These are phyloP conservation scores for Gracilaria vermiculophylla DNA, from an alignment of 23 red algal genomes.

Conservation along the genomic window DNA sequence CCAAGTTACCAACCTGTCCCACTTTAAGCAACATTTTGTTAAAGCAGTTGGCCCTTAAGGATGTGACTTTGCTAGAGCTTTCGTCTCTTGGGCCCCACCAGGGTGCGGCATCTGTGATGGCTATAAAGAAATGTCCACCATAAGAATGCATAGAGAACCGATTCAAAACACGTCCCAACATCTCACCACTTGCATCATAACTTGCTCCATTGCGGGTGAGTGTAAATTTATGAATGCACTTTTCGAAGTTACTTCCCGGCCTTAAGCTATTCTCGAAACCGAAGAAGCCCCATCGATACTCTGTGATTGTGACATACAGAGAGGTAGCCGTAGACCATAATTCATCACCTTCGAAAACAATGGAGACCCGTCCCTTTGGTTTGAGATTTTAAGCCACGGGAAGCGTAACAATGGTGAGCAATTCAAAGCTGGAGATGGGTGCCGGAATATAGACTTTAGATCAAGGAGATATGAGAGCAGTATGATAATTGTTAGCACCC, in stretches of 20 bases:
- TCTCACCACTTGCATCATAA: slow-evolving; percentile 55
- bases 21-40: slow-evolving; percentile 31
- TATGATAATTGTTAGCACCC: neutral
- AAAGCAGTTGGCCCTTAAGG: neutral
- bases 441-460: slow-evolving; percentile 28
- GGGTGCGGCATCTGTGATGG: slow-evolving; percentile 57
- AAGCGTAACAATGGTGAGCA: slow-evolving; percentile 55
- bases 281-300: slow-evolving; percentile 53
- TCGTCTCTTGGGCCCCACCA: slow-evolving; percentile 57
- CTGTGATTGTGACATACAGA: slow-evolving; percentile 65
- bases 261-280: neutral
- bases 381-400: slow-evolving; percentile 30
- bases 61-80: slow-evolving; percentile 40
- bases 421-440: slow-evolving; percentile 37
- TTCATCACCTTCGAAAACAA: slow-evolving; percentile 40
- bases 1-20: slow-evolving; percentile 60
- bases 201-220: slow-evolving; percentile 28
- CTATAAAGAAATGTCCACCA: slow-evolving; percentile 51
- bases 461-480: slow-evolving; percentile 40
- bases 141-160: slow-evolving; percentile 78
- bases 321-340: slow-evolving; percentile 41
- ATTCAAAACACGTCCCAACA: slow-evolving; percentile 55
- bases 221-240: slow-evolving; percentile 57
- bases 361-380: slow-evolving; percentile 30
- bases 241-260: slow-evolving; percentile 34